Evolutionary conservation across 2,329 filamentous ascomycete species (phyloP), one percentile per base, ranked within the genome.

Genomic region (Monosporascus sp.): DNA sequence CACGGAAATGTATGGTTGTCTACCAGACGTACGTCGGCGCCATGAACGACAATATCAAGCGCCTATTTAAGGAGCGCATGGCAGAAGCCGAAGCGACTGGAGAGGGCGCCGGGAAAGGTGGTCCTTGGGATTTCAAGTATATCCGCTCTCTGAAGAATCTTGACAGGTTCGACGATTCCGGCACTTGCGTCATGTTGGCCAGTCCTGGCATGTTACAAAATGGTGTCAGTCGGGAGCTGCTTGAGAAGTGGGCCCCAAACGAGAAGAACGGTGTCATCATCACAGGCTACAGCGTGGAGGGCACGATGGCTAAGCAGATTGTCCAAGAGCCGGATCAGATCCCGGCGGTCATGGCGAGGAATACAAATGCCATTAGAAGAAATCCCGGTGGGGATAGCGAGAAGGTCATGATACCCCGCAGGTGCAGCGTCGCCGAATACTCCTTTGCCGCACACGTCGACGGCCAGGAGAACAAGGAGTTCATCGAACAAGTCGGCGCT

Each of bases 1-100:
- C 94, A 1, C 80, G 93, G 57, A 94, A 96, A 72, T 99, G 94
- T 74, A 99, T 99, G 94, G 83, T 97, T 31, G 91, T 97, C 3
- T 99, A 99, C 68, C 94, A 97, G 70, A 99, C 94, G 1, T 99
- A 97, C 65, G 90, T 97, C 48, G 90, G 92, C 48, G 91, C 92
- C 52, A 99, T 99, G 94, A 99, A 99, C 69, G 93, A 97, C 66
- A 97, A 97, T 65, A 97, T 99, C 76, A 97, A 96, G 70, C 84
- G 90, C 11, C 81, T 96, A n/a, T 97, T 97, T 72, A 82, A 88
- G 50, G 91, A 95, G 70, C 85, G 90, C 48, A 95, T 96, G 84
- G 90, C 90, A 4, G 90, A 96, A 68, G 89, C 90, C 9, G 90
- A 96, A 68, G 87, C 88, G 0, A 86, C 85, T 36, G 89, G 89